These are phyloP conservation scores for Xerocomellus intermedius DNA, from an alignment of 768 basidiomycete species.

Conservation along the genomic window DNA sequence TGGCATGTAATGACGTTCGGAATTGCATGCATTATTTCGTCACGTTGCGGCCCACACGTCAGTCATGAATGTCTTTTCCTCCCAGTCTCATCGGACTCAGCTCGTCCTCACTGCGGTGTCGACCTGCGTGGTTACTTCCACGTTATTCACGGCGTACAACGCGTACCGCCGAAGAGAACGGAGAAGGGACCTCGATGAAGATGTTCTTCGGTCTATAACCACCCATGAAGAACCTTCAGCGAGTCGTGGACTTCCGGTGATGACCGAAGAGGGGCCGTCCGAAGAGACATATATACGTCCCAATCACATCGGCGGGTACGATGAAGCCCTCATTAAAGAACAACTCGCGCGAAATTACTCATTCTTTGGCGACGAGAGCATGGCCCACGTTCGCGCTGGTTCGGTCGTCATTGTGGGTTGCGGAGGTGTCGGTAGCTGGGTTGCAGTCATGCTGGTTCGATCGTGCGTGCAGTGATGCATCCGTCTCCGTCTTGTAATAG, in stretches of 20 bases:
- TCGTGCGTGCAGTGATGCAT: slow-evolving; percentile 55
- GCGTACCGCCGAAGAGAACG: slow-evolving; percentile 45
- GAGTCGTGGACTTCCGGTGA: not conserved
- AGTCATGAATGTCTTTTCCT: slow-evolving; percentile 23
- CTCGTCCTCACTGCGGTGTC: slow-evolving; percentile 63
- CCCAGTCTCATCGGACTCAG: slow-evolving; percentile 59
- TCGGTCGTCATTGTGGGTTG: slow-evolving; percentile 90
- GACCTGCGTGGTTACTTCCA: slow-evolving; percentile 61
- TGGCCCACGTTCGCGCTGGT: slow-evolving; percentile 70
- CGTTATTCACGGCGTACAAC: slow-evolving; percentile 58
- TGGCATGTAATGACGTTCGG: not conserved
- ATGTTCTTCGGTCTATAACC: slow-evolving; percentile 53
- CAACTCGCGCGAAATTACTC: slow-evolving; percentile 92
- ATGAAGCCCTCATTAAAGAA: slow-evolving; percentile 83
- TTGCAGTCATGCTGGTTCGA: slow-evolving; percentile 87
- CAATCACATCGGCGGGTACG: slow-evolving; percentile 41
- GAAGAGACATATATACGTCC: slow-evolving; percentile 20
- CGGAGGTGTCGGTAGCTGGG: slow-evolving; percentile 97
- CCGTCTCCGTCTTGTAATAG: not conserved
- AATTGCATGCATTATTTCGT: not conserved
- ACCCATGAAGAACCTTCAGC: slow-evolving; percentile 10
- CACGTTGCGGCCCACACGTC: not conserved
- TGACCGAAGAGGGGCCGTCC: not conserved
- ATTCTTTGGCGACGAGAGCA: slow-evolving; percentile 89
- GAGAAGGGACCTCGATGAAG: slow-evolving; percentile 55